Evolutionary conservation across 371 early-diverging fungal genomes (phyloP).

Genomic region (Thermomucor indicae-seudaticae): DNA sequence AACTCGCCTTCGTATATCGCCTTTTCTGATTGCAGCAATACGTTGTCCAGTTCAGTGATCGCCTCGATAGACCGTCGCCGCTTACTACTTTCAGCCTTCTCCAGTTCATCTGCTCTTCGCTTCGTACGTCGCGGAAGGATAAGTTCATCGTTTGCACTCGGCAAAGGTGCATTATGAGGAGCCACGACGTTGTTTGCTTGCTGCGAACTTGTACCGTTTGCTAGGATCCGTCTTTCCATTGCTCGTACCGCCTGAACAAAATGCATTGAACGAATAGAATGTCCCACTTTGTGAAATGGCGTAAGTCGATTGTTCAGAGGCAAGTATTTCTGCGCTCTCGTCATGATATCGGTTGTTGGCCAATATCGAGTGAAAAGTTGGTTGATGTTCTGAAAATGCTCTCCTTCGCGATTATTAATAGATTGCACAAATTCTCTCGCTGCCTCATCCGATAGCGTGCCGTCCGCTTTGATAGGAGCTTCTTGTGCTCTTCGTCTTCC

Average conservation of each 20-base stretch:
- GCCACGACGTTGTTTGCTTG: neutral
- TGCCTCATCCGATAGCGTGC: slow-evolving; percentile 9
- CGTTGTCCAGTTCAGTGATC: too few relatives aligned
- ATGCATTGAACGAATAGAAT: slow-evolving; percentile 21
- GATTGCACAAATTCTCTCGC: slow-evolving; percentile 4
- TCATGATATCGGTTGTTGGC: slow-evolving; percentile 7
- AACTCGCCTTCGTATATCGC: too few relatives aligned
- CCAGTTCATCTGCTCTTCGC: too few relatives aligned
- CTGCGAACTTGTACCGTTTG: neutral
- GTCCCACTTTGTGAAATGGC: slow-evolving; percentile 12
- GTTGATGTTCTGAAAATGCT: slow-evolving; percentile 3
- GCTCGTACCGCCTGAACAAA: slow-evolving; percentile 14
- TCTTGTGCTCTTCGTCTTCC: neutral
- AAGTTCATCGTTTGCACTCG: neutral
- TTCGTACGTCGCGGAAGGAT: too few relatives aligned
- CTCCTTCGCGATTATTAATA: neutral
- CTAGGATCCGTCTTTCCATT: slow-evolving; percentile 33
- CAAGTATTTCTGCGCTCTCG: slow-evolving; percentile 9
- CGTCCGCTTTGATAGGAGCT: slow-evolving; percentile 7
- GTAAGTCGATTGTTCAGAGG: slow-evolving; percentile 13
- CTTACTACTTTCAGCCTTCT: too few relatives aligned
- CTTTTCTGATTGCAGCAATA: too few relatives aligned
- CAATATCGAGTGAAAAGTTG: slow-evolving; percentile 15
- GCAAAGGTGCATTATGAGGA: neutral
- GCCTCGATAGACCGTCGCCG: too few relatives aligned